Evolutionary conservation across 1,284 basidiomycete species (phyloP).

Genomic region (Porphyrellus sp.): DNA sequence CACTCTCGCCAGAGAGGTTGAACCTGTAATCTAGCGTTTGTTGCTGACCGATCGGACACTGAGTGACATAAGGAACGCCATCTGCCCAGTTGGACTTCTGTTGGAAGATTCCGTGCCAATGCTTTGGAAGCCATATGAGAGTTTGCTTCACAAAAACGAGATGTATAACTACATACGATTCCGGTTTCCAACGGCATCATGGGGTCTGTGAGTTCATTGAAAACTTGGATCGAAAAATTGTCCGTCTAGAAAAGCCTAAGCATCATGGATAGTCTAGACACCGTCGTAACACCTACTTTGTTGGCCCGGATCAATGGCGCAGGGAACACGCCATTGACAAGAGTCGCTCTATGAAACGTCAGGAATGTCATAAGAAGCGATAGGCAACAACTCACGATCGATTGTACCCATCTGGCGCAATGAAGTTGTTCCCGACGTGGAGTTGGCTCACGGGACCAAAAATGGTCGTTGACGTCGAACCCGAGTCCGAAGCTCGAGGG

Average conservation of each 20-base stretch:
- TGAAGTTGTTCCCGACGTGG: slow-evolving; percentile 25
- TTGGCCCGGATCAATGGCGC: slow-evolving; percentile 27
- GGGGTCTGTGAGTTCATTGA: slow-evolving; percentile 34
- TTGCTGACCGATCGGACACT: slow-evolving; percentile 33
- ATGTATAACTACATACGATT: slow-evolving; percentile 24
- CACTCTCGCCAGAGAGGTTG: slow-evolving; percentile 20
- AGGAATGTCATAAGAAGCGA: neutral
- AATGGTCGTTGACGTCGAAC: neutral
- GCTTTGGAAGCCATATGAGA: slow-evolving; percentile 20
- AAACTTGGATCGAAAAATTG: slow-evolving; percentile 26
- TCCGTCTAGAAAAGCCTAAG: slow-evolving; percentile 16
- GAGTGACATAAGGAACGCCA: slow-evolving; percentile 32
- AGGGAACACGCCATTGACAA: slow-evolving; percentile 29
- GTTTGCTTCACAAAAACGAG: neutral
- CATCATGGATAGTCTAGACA: neutral
- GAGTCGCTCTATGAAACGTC: slow-evolving; percentile 19
- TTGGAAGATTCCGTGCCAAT: slow-evolving; percentile 37
- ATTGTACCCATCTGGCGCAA: slow-evolving; percentile 37
- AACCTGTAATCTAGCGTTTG: slow-evolving; percentile 29
- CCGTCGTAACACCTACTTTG: slow-evolving; percentile 14
- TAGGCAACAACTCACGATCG: slow-evolving; percentile 27
- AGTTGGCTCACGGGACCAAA: slow-evolving; percentile 22
- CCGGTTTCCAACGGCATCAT: slow-evolving; percentile 35
- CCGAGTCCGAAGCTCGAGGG: neutral
- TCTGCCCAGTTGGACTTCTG: slow-evolving; percentile 35